Conservation (phyloP, 2,329 filamentous ascomycete genomes). For the Claviceps paspali region DNA sequence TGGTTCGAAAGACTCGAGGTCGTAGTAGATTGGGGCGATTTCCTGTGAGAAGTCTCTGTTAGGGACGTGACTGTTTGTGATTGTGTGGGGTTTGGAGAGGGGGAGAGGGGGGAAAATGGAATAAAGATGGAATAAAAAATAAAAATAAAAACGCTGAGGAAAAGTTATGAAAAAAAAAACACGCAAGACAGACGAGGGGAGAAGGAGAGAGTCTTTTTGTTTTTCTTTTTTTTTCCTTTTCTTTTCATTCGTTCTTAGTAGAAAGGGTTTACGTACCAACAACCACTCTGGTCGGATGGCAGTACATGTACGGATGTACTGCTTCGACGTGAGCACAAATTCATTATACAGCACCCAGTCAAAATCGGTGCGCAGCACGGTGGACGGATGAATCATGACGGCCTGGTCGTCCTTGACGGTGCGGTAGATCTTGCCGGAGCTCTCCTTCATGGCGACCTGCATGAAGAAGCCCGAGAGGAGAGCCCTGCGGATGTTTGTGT, state of each 20-base stretch:
- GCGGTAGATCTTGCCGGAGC: slow-evolving; percentile 74
- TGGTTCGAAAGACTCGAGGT: slow-evolving; percentile 67
- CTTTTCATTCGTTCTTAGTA: too few species aligned
- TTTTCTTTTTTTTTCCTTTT: too few species aligned
- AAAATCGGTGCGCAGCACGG: slow-evolving; percentile 71
- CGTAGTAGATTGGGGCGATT: slow-evolving; percentile 87
- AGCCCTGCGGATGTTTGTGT: slow-evolving; percentile 88
- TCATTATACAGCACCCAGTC: slow-evolving; percentile 99
- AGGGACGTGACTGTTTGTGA: too few species aligned
- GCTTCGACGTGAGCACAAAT: slow-evolving; percentile 94
- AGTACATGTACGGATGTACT: slow-evolving; percentile 91
- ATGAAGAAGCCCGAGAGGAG: slow-evolving; percentile 96
- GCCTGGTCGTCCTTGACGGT: slow-evolving; percentile 95
- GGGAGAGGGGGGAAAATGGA: too few species aligned
- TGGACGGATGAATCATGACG: slow-evolving; percentile 85
- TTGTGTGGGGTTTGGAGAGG: too few species aligned
- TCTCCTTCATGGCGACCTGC: slow-evolving; percentile 94
- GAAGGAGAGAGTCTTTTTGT: too few species aligned
- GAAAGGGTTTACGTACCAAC: slow-evolving; percentile 40
- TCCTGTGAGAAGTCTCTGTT: slow-evolving; percentile 49
- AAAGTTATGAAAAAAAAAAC: too few species aligned
- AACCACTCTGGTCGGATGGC: slow-evolving; percentile 90
- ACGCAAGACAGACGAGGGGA: too few species aligned
- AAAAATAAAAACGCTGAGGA: too few species aligned
- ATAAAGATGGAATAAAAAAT: too few species aligned